Evolutionary conservation across 2,329 filamentous ascomycete genomes (phyloP).

Genomic region (Aspergillus japonicus): DNA sequence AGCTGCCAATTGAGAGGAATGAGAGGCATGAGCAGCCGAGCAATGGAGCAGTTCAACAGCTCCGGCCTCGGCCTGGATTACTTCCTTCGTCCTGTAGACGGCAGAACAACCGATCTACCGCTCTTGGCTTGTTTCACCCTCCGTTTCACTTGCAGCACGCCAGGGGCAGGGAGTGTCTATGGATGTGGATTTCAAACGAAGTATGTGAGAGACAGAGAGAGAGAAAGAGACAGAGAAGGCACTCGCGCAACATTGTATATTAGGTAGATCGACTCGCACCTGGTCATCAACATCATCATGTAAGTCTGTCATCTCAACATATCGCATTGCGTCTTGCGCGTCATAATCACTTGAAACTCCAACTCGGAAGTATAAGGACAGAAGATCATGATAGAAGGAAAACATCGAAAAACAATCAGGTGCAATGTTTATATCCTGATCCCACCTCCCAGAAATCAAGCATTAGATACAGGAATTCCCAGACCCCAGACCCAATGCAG

Average conservation of each 20-base stretch:
- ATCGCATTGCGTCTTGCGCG: neutral
- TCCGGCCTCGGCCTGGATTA: neutral
- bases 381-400: neutral
- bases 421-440: conserved; percentile 15
- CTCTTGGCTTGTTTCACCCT: neutral
- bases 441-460: conserved; percentile 6
- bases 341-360: neutral
- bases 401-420: conserved; percentile 5
- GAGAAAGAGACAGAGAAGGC: neutral
- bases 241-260: neutral
- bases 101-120: neutral
- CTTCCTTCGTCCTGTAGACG: neutral
- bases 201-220: too few relatives aligned
- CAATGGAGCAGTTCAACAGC: too few relatives aligned
- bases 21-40: too few relatives aligned
- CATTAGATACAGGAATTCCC: conserved; percentile 22
- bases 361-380: neutral
- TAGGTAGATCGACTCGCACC: neutral
- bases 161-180: too few relatives aligned
- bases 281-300: conserved; percentile 6
- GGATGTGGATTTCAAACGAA: too few relatives aligned
- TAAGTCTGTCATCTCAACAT: neutral
- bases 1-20: neutral
- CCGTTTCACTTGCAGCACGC: neutral
- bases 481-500: conserved; percentile 16